Percentiles rank a stretch among this genome's conserved stretches.
These are phyloP conservation scores for Penicillium sp. DNA, from an alignment of 2,329 filamentous ascomycete species.

Conservation along the genomic window DNA sequence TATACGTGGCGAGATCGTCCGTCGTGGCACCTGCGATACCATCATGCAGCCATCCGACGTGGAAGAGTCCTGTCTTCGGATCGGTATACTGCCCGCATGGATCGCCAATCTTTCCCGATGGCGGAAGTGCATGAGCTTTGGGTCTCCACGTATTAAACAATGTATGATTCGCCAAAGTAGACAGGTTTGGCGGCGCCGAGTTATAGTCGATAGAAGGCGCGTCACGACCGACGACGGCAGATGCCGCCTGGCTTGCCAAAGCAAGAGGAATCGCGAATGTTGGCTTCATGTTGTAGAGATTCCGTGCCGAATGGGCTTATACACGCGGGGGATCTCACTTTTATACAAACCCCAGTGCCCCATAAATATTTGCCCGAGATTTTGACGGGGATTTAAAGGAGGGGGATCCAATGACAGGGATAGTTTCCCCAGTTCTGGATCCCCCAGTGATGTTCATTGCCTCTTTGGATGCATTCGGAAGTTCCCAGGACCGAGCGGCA, in stretches of 20 bases:
- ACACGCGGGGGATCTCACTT: background rate
- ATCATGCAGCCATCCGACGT: slow-evolving; percentile 21
- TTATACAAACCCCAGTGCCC: background rate
- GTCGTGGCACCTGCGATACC: slow-evolving; percentile 18
- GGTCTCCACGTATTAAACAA: slow-evolving; percentile 23
- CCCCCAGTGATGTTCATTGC: background rate
- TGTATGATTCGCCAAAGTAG: slow-evolving; percentile 14
- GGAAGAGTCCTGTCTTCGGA: slow-evolving; percentile 19
- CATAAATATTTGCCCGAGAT: slow-evolving; percentile 1
- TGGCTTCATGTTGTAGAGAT: slow-evolving; percentile 1
- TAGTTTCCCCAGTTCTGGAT: background rate
- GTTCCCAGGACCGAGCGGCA: slow-evolving; percentile 2
- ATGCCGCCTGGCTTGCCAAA: background rate
- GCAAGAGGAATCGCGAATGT: background rate
- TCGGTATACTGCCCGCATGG: slow-evolving; percentile 21
- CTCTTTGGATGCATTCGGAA: slow-evolving; percentile 1
- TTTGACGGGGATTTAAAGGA: background rate
- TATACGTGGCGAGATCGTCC: slow-evolving; percentile 17
- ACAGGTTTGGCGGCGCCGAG: slow-evolving; percentile 16
- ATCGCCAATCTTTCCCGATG: slow-evolving; percentile 19
- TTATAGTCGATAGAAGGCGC: slow-evolving; percentile 6
- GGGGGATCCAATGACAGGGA: background rate
- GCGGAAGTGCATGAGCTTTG: slow-evolving; percentile 17
- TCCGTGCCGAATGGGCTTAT: background rate
- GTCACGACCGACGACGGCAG: background rate